A percentile compares a stretch with the other conserved stretches of the same genome.
These are phyloP conservation scores for Glarea lozoyensis DNA, from an alignment of 495 filamentous ascomycete species.

Conservation along the genomic window DNA sequence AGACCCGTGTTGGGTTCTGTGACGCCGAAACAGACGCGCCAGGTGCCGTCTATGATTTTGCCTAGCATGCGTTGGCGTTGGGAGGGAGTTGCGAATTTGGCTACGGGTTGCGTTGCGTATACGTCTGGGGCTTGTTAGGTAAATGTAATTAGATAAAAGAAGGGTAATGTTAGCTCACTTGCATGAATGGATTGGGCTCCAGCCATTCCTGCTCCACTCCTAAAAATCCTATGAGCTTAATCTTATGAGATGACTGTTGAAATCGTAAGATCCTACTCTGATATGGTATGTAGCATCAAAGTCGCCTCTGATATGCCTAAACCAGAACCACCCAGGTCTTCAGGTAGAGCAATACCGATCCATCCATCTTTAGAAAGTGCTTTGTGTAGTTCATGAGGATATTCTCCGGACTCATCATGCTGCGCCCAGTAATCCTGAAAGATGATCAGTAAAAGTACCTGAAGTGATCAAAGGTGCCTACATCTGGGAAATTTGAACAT, in stretches of 20 bases:
- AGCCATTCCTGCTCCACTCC: conserved; percentile 65
- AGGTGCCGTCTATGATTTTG: conserved; percentile 58
- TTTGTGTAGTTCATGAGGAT: conserved; percentile 66
- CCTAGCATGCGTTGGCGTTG: conserved; percentile 55
- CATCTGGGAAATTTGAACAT: conserved; percentile 52
- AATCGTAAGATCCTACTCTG: conserved; percentile 37
- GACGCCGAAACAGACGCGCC: conserved; percentile 66
- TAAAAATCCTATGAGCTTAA: conserved; percentile 11
- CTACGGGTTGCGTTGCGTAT: conserved; percentile 69
- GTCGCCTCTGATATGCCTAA: conserved; percentile 75
- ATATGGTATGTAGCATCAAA: conserved; percentile 79
- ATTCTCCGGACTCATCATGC: conserved; percentile 54
- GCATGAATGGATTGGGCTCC: conserved; percentile 72
- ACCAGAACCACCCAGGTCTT: conserved; percentile 61
- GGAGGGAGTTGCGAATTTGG: conserved; percentile 54
- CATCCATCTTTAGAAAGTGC: conserved; percentile 73
- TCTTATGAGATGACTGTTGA: neutral
- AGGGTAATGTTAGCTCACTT: conserved; percentile 22
- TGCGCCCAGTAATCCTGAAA: conserved; percentile 58
- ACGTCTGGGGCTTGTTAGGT: conserved; percentile 30
- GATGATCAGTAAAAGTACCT: conserved; percentile 1
- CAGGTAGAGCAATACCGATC: conserved; percentile 71
- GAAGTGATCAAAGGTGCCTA: conserved; percentile 2
- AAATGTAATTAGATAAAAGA: conserved; percentile 14
- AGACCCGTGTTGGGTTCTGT: conserved; percentile 64